Percentiles rank a stretch among this genome's conserved stretches.
Evolutionary conservation across 2,329 filamentous ascomycete species (phyloP).

Genomic region (Mycosphaerella arachidis): DNA sequence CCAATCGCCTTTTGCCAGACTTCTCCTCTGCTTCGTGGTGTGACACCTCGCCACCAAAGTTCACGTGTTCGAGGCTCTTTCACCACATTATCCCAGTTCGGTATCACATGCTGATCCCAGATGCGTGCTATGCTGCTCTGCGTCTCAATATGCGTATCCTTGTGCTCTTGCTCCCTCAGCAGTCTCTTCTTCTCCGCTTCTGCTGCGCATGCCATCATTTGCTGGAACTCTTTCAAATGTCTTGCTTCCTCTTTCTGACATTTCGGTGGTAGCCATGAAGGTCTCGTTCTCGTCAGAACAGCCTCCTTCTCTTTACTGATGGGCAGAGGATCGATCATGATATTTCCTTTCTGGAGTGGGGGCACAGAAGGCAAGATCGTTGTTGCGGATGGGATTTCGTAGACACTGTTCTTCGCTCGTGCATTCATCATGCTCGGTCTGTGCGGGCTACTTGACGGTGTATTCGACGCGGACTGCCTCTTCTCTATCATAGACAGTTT

Average conservation of each 20-base stretch:
- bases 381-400: slow-evolving; percentile 47
- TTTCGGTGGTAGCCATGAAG: slow-evolving; percentile 81
- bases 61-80: slow-evolving; percentile 66
- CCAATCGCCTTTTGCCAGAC: slow-evolving; percentile 70
- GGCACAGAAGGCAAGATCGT: slow-evolving; percentile 15
- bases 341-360: slow-evolving; percentile 66
- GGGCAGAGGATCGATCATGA: slow-evolving; percentile 79
- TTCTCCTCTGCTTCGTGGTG: slow-evolving; percentile 62
- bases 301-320: slow-evolving; percentile 84
- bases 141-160: slow-evolving; percentile 49
- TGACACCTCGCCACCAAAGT: slow-evolving; percentile 77
- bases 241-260: slow-evolving; percentile 85
- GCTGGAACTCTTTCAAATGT: slow-evolving; percentile 80
- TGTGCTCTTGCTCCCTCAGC: slow-evolving; percentile 48
- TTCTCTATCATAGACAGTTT: slow-evolving; percentile 37
- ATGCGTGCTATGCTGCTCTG: slow-evolving; percentile 51
- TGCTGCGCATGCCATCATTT: slow-evolving; percentile 66
- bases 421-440: slow-evolving; percentile 22
- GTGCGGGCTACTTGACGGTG: slow-evolving; percentile 26
- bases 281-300: slow-evolving; percentile 69
- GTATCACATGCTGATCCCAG: slow-evolving; percentile 73
- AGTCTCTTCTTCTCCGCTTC: slow-evolving; percentile 53
- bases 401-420: slow-evolving; percentile 28
- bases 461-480: slow-evolving; percentile 32
- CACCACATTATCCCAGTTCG: slow-evolving; percentile 69